Base-by-base conservation (phyloP, 139 green algal species). In the Yamagishiella unicocca region DNA sequence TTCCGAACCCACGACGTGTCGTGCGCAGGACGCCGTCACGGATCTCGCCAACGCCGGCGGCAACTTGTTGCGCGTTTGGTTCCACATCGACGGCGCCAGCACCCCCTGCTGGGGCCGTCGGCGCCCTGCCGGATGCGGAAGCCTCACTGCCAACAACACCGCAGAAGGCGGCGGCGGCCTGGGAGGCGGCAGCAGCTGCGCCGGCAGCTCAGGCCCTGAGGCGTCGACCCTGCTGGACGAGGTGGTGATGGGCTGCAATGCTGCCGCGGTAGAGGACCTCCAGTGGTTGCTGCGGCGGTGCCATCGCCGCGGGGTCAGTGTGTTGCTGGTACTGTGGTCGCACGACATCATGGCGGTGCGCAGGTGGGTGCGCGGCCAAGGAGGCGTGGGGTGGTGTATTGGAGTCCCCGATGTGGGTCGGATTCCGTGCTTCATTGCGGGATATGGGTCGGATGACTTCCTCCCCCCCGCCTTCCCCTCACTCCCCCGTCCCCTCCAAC, bases 251-350 rank as follows among this genome's bases (percentile, higher is more conserved):
- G 80, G 80, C 42, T 84, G 80, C 33, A 25, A 25, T 9, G 66
- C 4, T 0, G 66, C n/a, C 31, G 81, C 81, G 17, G 81, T 87
- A 5, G 81, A 40, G 31, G 81, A 87, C 66, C 81, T 87, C 0
- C 43, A 62, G 42, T 87, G 81, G 81, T 25, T 87, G 42, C 66
- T 87, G 66, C 66, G 81, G 66, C 45, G 25, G 25, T 73, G 55
- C 66, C 33, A 68, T 14, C 25, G 33, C 9, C 67, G 33, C 4
- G 66, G 66, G 0, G 35, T 87, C 4, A 21, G 1, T 33, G 81
- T 87, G 35, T 46, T 87, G 66, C 81, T 87, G 45, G 68, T 75
- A 46, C 81, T 87, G 45, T 87, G 81, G 81, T 80, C 66, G 10
- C 81, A 87, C 46, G 81, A 85, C 66, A 14, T 87, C 33, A 45